Base-by-base conservation (phyloP, 495 filamentous ascomycete genomes). In the Lepidopterella palustris region DNA sequence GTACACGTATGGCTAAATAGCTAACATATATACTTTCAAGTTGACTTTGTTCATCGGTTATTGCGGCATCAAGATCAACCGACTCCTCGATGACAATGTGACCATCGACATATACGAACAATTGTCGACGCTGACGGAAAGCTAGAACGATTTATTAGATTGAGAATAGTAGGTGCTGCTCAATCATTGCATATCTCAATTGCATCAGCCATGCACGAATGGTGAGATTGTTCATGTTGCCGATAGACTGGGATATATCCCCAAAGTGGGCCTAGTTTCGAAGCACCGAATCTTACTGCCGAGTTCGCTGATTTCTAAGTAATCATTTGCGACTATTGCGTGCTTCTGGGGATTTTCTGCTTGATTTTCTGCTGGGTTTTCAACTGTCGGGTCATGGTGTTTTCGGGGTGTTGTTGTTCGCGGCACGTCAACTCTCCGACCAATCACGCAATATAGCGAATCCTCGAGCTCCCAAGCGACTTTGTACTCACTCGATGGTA, bases 401-500 rank as follows among this genome's bases (percentile, higher is more conserved):
- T n/a, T n/a, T n/a, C n/a, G n/a, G n/a, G n/a, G n/a, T n/a, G n/a
- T n/a, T n/a, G n/a, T n/a, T n/a, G n/a, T n/a, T n/a, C n/a, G 3
- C 53, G 58, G 60, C 59, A 50, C 48, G 64, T 57, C 25, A 52
- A 21, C 5, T n/a, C 50, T 59, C 64, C 53, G 60, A 59, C 59
- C 59, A 62, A 66, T 66, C 56, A 66, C 64, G 64, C 64, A 59
- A 66, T 66, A 27, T n/a, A n/a, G n/a, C n/a, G n/a, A n/a, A n/a
- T n/a, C n/a, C n/a, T n/a, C n/a, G n/a, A n/a, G n/a, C n/a, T n/a
- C n/a, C n/a, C n/a, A n/a, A n/a, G n/a, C n/a, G n/a, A n/a, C n/a
- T n/a, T n/a, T n/a, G n/a, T n/a, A n/a, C n/a, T n/a, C n/a, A n/a
- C n/a, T n/a, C n/a, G n/a, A n/a, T n/a, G n/a, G n/a, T n/a, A n/a